Conservation (phyloP, 1,284 basidiomycete genomes). For the Cutaneotrichosporon sp. region DNA sequence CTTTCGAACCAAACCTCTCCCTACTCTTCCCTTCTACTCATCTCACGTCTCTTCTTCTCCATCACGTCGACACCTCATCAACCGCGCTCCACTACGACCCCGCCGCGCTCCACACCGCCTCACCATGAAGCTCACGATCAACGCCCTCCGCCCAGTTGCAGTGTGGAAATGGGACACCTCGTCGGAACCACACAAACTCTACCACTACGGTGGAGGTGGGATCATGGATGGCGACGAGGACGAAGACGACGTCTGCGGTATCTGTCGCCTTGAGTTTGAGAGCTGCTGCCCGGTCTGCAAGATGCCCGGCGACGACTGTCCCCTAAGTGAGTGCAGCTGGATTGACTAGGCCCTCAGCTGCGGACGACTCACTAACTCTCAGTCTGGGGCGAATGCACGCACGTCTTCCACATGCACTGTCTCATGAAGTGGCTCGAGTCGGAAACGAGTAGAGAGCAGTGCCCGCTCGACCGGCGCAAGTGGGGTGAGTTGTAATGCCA, state of each 20-base stretch:
- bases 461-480: slow-evolving; percentile 84
- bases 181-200: slow-evolving; percentile 39
- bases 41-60: too few species aligned
- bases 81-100: too few species aligned
- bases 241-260: slow-evolving; percentile 86
- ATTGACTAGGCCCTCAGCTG: too few species aligned
- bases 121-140: slow-evolving; percentile 45
- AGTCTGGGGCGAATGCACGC: slow-evolving; percentile 92
- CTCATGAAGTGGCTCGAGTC: slow-evolving; percentile 89
- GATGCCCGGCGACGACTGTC: slow-evolving; percentile 93
- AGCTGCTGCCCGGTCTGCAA: slow-evolving; percentile 90
- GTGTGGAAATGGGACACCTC: slow-evolving; percentile 48
- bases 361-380: too few species aligned
- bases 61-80: too few species aligned
- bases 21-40: too few species aligned
- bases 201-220: slow-evolving; percentile 44
- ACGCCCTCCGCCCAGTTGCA: slow-evolving; percentile 42
- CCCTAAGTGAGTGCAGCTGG: slow-evolving; percentile 62
- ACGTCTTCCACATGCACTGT: slow-evolving; percentile 94
- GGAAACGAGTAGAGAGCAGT: slow-evolving; percentile 77
- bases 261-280: slow-evolving; percentile 85
- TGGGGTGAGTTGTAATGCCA: slow-evolving; percentile 65
- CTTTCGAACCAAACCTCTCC: too few species aligned
- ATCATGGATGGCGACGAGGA: slow-evolving; percentile 61
- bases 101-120: neutral